phyloP scores from a whole-genome alignment of 768 basidiomycete genomes.

The Tylopilus sp. region DNA sequence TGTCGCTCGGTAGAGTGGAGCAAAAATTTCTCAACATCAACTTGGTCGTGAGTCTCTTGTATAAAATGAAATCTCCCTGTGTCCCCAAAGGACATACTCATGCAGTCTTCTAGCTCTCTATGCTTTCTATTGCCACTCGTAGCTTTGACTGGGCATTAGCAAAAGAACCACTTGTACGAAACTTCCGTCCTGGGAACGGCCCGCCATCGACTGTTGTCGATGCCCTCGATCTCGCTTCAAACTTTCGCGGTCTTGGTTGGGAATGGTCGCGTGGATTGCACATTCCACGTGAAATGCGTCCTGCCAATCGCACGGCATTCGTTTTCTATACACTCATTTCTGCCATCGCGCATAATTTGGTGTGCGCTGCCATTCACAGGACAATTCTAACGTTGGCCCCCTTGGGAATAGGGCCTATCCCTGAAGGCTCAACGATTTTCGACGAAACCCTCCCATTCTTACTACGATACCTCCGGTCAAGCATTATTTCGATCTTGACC shows the following conservation, averaged over 20 bases:
- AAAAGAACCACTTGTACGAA: not conserved
- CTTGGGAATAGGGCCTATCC: not conserved
- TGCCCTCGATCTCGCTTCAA: not conserved
- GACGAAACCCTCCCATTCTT: not conserved
- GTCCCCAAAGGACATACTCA: not conserved
- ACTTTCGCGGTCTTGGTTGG: not conserved
- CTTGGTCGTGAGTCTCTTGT: not conserved
- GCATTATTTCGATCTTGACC: not conserved
- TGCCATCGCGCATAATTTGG: not conserved
- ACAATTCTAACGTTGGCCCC: not conserved
- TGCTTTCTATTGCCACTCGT: not conserved
- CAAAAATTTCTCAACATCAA: not conserved
- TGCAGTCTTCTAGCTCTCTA: not conserved
- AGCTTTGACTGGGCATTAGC: not conserved
- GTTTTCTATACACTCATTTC: not conserved
- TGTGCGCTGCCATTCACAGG: not conserved
- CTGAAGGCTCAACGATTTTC: not conserved
- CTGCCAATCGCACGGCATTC: not conserved
- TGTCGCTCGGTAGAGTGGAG: not conserved
- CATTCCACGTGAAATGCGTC: not conserved
- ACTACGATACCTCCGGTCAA: not conserved
- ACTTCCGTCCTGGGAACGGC: not conserved
- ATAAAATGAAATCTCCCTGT: not conserved
- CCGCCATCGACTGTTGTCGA: not conserved
- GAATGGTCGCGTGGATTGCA: not conserved